These are phyloP conservation scores for Deuterostichococcus epilithicus DNA, from an alignment of 139 green algal genomes.

Conservation along the genomic window DNA sequence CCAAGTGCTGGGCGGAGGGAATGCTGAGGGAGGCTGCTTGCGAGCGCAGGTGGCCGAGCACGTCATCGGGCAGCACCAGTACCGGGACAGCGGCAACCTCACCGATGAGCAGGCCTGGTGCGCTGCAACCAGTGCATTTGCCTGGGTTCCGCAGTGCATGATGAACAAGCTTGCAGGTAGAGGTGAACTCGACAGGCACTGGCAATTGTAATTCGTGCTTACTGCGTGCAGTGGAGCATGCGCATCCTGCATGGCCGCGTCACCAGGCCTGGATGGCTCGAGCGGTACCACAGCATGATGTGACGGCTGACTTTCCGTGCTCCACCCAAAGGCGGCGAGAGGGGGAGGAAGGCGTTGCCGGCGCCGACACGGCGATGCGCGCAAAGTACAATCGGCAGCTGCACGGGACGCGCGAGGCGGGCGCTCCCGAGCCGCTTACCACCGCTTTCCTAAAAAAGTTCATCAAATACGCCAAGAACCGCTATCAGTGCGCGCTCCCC, in stretches of 20 bases:
- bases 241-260: too few species aligned
- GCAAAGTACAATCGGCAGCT: conserved; percentile 74
- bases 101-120: conserved; percentile 37
- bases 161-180: too few species aligned
- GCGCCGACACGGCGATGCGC: conserved; percentile 46
- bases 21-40: too few species aligned
- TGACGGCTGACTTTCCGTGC: too few species aligned
- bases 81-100: conserved; percentile 60
- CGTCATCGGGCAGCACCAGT: conserved; percentile 89
- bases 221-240: too few species aligned
- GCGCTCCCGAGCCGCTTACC: conserved; percentile 37
- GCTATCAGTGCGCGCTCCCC: neutral
- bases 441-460: conserved; percentile 58
- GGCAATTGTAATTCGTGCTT: too few species aligned
- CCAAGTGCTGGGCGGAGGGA: too few species aligned
- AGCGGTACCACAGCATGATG: too few species aligned
- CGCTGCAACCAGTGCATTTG: neutral
- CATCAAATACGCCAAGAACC: conserved; percentile 20
- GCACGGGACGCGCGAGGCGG: conserved; percentile 47
- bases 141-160: too few species aligned
- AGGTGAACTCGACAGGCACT: too few species aligned
- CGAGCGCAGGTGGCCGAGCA: conserved; percentile 66
- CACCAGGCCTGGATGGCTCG: too few species aligned
- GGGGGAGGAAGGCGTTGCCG: conserved; percentile 14
- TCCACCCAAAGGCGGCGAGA: conserved; percentile 15